Conservation (phyloP, 768 basidiomycete genomes). For the Leccinum ochraceum region DNA sequence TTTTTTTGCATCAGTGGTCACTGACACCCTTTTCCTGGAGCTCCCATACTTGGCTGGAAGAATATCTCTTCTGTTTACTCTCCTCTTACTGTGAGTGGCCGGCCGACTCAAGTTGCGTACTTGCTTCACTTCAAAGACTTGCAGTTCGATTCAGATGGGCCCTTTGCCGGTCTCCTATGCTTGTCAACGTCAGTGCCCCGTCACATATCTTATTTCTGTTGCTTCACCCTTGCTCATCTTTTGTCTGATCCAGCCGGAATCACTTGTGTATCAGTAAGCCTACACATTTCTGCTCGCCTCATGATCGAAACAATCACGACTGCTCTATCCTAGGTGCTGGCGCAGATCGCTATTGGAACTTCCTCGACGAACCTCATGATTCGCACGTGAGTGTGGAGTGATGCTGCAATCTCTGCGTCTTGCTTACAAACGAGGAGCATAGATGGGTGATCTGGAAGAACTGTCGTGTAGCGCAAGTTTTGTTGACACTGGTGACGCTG, state of each 20-base stretch:
- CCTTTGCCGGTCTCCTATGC: not conserved
- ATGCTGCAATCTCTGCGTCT: not conserved
- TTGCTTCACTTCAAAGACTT: not conserved
- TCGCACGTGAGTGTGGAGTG: slow-evolving; percentile 24
- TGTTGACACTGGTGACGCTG: slow-evolving; percentile 13
- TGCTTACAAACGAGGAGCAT: not conserved
- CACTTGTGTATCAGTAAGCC: slow-evolving; percentile 10
- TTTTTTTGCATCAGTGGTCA: not conserved
- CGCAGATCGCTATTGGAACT: slow-evolving; percentile 17
- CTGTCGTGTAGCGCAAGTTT: slow-evolving; percentile 12
- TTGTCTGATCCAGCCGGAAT: not conserved
- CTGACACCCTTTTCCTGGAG: slow-evolving; percentile 3
- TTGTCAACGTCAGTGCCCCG: slow-evolving; percentile 24
- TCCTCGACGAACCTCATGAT: slow-evolving; percentile 31
- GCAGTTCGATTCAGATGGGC: slow-evolving; percentile 9
- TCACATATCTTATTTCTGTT: not conserved
- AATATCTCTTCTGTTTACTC: slow-evolving; percentile 7
- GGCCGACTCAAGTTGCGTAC: not conserved
- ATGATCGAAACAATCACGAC: not conserved
- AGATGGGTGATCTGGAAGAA: slow-evolving; percentile 34
- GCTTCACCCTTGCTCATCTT: not conserved
- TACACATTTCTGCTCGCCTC: not conserved
- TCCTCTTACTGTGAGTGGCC: slow-evolving; percentile 19
- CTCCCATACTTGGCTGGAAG: slow-evolving; percentile 30
- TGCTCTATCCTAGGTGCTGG: slow-evolving; percentile 11